These are phyloP conservation scores for Pythium sukuiense DNA, from an alignment of 352 stramenopile genomes.

Conservation along the genomic window DNA sequence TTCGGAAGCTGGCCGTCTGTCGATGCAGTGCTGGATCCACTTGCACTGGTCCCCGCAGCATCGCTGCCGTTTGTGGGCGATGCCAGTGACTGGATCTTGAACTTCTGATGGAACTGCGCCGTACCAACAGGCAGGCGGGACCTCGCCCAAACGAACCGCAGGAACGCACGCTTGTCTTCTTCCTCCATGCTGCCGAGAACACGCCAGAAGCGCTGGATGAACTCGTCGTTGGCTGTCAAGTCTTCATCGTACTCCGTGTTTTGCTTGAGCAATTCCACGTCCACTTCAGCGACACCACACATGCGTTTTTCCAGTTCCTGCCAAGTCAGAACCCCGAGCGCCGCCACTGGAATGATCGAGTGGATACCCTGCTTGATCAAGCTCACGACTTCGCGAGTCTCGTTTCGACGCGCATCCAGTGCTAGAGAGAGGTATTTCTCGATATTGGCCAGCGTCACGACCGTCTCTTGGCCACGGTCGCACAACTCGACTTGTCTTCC, in stretches of 20 bases:
- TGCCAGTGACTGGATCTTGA: conserved; percentile 80
- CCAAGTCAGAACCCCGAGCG: conserved; percentile 58
- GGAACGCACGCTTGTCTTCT: conserved; percentile 70
- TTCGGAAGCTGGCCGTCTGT: conserved; percentile 72
- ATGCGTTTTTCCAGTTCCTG: conserved; percentile 72
- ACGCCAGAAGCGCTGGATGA: conserved; percentile 79
- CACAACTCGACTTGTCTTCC: conserved; percentile 49
- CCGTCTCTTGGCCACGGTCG: conserved; percentile 30
- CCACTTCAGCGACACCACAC: conserved; percentile 71
- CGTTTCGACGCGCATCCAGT: conserved; percentile 40
- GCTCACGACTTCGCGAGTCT: conserved; percentile 53
- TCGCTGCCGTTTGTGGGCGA: conserved; percentile 7
- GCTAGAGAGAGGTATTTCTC: conserved; percentile 46
- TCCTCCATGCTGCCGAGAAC: conserved; percentile 60
- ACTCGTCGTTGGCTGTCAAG: conserved; percentile 55
- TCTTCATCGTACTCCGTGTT: conserved; percentile 89
- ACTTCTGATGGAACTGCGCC: conserved; percentile 79
- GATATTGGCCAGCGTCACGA: conserved; percentile 53
- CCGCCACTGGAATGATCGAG: conserved; percentile 70
- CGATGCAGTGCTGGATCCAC: conserved; percentile 18
- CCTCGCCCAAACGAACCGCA: conserved; percentile 83
- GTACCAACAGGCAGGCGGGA: conserved; percentile 61
- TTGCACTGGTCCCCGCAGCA: neutral
- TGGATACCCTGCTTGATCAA: conserved; percentile 75
- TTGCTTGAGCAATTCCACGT: conserved; percentile 62